A percentile compares a stretch with the other conserved stretches of the same genome.
Conservation (phyloP, 1,139 yeast species). For the Nadsonia starkeyi-henricii region DNA sequence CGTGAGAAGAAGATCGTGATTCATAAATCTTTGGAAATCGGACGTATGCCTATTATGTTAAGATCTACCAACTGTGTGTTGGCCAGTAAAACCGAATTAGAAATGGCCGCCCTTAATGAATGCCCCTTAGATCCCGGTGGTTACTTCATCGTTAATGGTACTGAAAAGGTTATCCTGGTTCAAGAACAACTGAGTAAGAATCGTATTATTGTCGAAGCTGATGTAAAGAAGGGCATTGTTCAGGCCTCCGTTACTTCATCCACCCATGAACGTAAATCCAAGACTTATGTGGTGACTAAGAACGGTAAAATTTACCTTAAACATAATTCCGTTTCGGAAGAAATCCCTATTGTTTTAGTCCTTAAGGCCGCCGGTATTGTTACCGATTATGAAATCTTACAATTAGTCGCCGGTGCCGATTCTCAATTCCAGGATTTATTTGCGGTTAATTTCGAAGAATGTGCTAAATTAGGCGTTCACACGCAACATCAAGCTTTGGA, state of each 20-base stretch:
- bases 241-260: slow-evolving; percentile 97
- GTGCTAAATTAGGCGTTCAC: slow-evolving; percentile 69
- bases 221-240: slow-evolving; percentile 82
- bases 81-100: slow-evolving; percentile 59
- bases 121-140: slow-evolving; percentile 99
- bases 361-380: slow-evolving; percentile 92
- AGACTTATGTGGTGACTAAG: slow-evolving; percentile 88
- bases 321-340: slow-evolving; percentile 91
- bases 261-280: slow-evolving; percentile 94
- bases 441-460: slow-evolving; percentile 88
- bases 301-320: slow-evolving; percentile 80
- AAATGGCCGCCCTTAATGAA: slow-evolving; percentile 82
- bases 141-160: slow-evolving; percentile 92
- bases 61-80: slow-evolving; percentile 83
- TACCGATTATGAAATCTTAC: slow-evolving; percentile 86
- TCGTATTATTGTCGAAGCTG: slow-evolving; percentile 96
- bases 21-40: slow-evolving; percentile 84
- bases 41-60: slow-evolving; percentile 96
- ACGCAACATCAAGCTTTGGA: slow-evolving; percentile 92
- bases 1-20: slow-evolving; percentile 84
- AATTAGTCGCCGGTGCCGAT: slow-evolving; percentile 83
- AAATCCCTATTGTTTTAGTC: slow-evolving; percentile 84
- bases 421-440: slow-evolving; percentile 82
- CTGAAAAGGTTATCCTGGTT: slow-evolving; percentile 90
- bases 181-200: slow-evolving; percentile 95